Evolutionary conservation across 805 yeast species (phyloP).

Genomic region (Cyberlindnera mrakii): DNA sequence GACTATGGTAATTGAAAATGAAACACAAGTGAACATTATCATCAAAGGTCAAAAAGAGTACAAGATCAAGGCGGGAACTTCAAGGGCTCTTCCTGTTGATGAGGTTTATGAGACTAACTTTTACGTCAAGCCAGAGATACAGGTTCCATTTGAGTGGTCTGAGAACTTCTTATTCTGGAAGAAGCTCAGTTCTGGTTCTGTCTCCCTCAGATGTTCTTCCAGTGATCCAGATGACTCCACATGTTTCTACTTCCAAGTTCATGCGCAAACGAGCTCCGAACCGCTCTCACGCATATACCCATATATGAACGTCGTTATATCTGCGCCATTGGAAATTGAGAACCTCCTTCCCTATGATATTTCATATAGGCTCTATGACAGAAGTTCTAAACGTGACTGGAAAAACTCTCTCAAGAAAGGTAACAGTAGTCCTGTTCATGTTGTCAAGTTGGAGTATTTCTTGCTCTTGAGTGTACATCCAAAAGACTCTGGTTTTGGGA

Average conservation of each 20-base stretch:
- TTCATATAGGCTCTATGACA: conserved; percentile 69
- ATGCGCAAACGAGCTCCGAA: conserved; percentile 59
- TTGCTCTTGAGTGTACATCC: conserved; percentile 68
- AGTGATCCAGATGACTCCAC: conserved; percentile 32
- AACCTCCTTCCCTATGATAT: conserved; percentile 82
- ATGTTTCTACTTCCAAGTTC: conserved; percentile 64
- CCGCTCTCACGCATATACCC: conserved; percentile 76
- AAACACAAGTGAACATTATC: conserved; percentile 44
- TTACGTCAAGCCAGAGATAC: conserved; percentile 55
- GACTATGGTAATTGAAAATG: conserved; percentile 62
- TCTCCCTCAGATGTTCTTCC: conserved; percentile 56
- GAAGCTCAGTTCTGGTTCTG: conserved; percentile 40
- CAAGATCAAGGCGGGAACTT: conserved; percentile 46
- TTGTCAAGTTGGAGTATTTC: conserved; percentile 66
- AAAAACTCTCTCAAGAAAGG: conserved; percentile 58
- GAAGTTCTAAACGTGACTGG: conserved; percentile 63
- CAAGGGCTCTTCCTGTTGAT: conserved; percentile 70
- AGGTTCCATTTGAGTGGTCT: conserved; percentile 64
- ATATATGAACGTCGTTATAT: conserved; percentile 66
- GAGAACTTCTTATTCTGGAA: conserved; percentile 60
- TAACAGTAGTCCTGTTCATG: conserved; percentile 67
- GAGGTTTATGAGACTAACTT: conserved; percentile 54
- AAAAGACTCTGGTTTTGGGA: conserved; percentile 49
- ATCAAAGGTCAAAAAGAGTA: conserved; percentile 29
- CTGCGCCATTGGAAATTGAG: conserved; percentile 83